Evolutionary conservation across 345 rosid genomes (phyloP), one percentile per base, ranked within the genome.

Genomic region (Cardamine occulta): DNA sequence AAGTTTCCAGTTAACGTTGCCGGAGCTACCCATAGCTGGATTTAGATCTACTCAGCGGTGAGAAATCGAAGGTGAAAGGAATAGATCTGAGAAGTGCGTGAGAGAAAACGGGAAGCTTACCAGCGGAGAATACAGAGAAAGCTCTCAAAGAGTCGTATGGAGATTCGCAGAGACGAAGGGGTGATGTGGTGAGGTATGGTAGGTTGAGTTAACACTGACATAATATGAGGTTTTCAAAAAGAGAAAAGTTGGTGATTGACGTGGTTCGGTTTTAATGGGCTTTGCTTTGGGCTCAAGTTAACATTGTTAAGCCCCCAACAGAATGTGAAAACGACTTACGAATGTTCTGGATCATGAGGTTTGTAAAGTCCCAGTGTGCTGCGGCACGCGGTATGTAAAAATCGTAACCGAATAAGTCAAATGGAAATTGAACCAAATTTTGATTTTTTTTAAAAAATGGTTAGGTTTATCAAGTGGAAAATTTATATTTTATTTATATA

Each of bases 1-100:
- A 82, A 95, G 75, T 70, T 86, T 86, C 87, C 88, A 95, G 69
- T 78, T 78, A 71, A 78, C 72, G 58, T 72, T 64, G 45, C 79
- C 86, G 28, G 91, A 74, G 85, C 82, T 88, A 31, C 82, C 93
- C 98, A 91, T 89, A 59, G 29, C 77, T 78, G 54, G 42, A 31
- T 10, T 29, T 54, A 53, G 74, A 76, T 76, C 58, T 1, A 42
- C n/a, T 1, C 45, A 51, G 0, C 31, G 29, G 68, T 76, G 64
- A 61, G 74, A 39, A 23, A 75, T 40, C 6, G 3, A 24, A 18
- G 12, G 15, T 6, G 4, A 12, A 45, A 49, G 6, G 11, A 42
- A 44, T 40, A 76, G 80, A 76, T 76, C 74, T 53, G 51, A 60
- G n/a, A 39, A 28, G 26, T 9, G 39, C 15, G 35, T 2, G 5